These are phyloP conservation scores for Capronia americana DNA, from an alignment of 2,329 filamentous ascomycete species.

Conservation along the genomic window DNA sequence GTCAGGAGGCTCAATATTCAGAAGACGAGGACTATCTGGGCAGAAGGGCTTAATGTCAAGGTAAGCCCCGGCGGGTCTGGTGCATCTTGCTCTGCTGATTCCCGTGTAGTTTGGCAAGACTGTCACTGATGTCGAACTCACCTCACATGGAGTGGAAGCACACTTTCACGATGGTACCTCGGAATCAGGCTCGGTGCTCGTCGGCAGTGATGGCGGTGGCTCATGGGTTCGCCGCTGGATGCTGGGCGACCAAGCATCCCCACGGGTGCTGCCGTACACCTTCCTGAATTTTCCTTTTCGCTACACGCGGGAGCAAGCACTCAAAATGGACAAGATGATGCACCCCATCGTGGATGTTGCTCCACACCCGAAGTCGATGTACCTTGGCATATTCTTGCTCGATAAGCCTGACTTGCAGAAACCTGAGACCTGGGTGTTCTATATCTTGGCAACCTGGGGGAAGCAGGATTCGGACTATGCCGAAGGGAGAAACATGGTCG, in stretches of 20 bases:
- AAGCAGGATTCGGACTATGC: conserved; percentile 14
- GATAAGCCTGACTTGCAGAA: conserved; percentile 36
- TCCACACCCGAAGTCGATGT: conserved; percentile 37
- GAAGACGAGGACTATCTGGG: conserved; percentile 45
- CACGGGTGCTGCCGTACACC: conserved; percentile 27
- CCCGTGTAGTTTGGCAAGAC: conserved; percentile 32
- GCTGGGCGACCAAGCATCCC: conserved; percentile 28
- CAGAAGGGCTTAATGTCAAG: conserved; percentile 43
- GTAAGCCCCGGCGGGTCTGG: conserved; percentile 7
- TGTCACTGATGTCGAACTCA: conserved; percentile 29
- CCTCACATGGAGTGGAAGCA: conserved; percentile 29
- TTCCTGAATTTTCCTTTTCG: conserved; percentile 35
- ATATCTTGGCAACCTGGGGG: conserved; percentile 35
- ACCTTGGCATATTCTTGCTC: conserved; percentile 34
- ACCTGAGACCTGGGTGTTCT: conserved; percentile 38
- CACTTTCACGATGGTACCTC: conserved; percentile 37
- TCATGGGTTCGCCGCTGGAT: conserved; percentile 35
- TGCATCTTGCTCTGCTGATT: neutral
- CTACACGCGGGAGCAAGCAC: conserved; percentile 34
- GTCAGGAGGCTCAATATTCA: conserved; percentile 49
- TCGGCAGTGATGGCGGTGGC: conserved; percentile 39
- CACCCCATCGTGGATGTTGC: conserved; percentile 39
- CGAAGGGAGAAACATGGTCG: conserved; percentile 34
- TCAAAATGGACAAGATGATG: conserved; percentile 38
- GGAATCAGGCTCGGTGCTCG: conserved; percentile 35